Evolutionary conservation across 169 alveolate species (phyloP).

Genomic region (Perkinsus marinus): DNA sequence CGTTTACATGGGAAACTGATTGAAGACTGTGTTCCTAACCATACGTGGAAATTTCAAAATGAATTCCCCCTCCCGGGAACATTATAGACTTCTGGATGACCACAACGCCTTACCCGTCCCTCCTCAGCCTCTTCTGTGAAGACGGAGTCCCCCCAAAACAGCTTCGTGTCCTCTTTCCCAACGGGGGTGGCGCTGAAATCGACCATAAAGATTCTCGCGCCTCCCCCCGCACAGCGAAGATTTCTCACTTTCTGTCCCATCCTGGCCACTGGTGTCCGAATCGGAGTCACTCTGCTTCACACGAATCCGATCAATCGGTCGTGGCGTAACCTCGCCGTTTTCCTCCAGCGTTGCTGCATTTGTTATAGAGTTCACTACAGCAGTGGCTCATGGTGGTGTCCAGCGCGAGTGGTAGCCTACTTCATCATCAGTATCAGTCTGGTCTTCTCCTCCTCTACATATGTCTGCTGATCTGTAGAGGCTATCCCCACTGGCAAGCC

Average conservation of each 20-base stretch:
- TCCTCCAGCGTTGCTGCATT: background rate
- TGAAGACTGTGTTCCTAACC: background rate
- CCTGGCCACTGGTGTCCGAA: background rate
- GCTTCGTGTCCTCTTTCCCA: background rate
- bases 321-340: background rate
- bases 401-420: background rate
- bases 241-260: background rate
- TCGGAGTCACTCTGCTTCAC: background rate
- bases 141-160: background rate
- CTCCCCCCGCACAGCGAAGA: background rate
- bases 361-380: background rate
- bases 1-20: no score
- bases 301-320: background rate
- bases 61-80: no score
- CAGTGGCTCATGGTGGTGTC: background rate
- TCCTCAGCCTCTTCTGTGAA: background rate
- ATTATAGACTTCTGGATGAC: no score
- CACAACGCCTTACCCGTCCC: background rate
- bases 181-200: background rate
- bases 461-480: background rate
- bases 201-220: background rate
- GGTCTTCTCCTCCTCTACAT: background rate
- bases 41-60: background rate
- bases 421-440: background rate
- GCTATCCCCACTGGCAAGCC: background rate